Conservation (phyloP, 441 rosid species). For the Capsella rubella region DNA sequence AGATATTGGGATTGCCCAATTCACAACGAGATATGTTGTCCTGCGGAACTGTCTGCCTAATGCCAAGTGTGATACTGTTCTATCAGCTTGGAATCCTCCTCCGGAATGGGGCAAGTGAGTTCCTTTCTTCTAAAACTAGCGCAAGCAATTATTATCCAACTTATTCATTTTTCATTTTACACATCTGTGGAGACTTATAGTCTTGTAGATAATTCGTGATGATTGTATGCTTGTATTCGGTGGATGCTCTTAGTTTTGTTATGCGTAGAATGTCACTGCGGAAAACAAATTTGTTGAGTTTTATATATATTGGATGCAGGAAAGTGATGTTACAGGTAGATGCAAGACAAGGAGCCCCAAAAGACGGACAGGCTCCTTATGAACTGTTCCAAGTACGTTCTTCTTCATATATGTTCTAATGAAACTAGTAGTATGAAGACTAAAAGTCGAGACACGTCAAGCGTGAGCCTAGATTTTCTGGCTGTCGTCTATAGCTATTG, state of each 20-base stretch:
- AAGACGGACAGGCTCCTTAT: conserved; percentile 85
- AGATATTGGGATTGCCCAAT: conserved; percentile 91
- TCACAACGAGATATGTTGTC: conserved; percentile 86
- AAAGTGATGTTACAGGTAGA: conserved; percentile 92
- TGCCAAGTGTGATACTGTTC: conserved; percentile 90
- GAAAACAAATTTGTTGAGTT: conserved; percentile 21
- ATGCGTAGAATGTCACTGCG: background rate
- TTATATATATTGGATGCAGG: conserved; percentile 57
- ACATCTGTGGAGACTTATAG: conserved; percentile 10
- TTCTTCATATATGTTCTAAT: conserved; percentile 12
- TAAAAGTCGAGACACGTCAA: conserved; percentile 5
- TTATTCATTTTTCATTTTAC: background rate
- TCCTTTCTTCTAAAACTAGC: conserved; percentile 15
- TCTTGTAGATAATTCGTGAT: conserved; percentile 11
- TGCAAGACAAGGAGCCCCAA: conserved; percentile 95
- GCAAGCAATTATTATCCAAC: background rate
- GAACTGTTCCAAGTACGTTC: conserved; percentile 84
- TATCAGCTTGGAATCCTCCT: conserved; percentile 99
- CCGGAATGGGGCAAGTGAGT: conserved; percentile 97
- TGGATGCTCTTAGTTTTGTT: too few species aligned
- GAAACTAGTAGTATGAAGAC: conserved; percentile 5
- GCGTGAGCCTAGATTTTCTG: background rate
- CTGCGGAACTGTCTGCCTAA: conserved; percentile 81
- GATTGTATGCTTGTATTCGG: conserved; percentile 4
- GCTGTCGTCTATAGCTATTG: background rate